These are phyloP conservation scores for Chionographis japonica DNA, from an alignment of 106 monocot genomes.

Conservation along the genomic window DNA sequence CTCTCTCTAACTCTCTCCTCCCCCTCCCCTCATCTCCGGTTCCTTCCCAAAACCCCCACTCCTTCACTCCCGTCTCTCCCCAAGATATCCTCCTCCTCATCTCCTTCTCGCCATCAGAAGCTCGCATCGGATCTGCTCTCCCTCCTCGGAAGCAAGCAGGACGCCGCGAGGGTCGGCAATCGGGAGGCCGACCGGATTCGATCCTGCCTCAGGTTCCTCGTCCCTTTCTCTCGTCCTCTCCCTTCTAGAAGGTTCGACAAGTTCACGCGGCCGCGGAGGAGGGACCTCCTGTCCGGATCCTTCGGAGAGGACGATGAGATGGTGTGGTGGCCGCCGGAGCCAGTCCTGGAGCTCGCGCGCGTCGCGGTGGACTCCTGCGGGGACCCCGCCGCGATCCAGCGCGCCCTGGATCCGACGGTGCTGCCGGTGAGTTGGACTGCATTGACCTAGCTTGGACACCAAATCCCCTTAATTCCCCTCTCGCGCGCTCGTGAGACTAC, in stretches of 20 bases:
- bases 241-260: too few species aligned
- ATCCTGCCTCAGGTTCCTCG: constrained; percentile 86
- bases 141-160: constrained; percentile 39
- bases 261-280: background rate
- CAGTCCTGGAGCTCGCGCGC: constrained; percentile 87
- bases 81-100: background rate
- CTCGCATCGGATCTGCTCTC: constrained; percentile 29
- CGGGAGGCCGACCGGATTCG: constrained; percentile 34
- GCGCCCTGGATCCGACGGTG: constrained; percentile 65
- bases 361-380: constrained; percentile 87
- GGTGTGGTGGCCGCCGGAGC: constrained; percentile 83
- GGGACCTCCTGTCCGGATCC: constrained; percentile 2
- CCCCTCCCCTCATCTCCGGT: background rate
- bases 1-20: background rate
- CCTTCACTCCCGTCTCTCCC: background rate
- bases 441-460: too few species aligned
- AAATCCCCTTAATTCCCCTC: too few species aligned
- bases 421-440: constrained; percentile 44
- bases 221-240: constrained; percentile 22
- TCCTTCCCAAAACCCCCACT: background rate
- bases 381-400: constrained; percentile 62
- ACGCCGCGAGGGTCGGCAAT: constrained; percentile 30
- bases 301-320: constrained; percentile 11
- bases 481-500: too few species aligned
- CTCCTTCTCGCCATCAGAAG: background rate